These are phyloP conservation scores for Crassisporium funariophilum DNA, from an alignment of 768 basidiomycete species.

Conservation along the genomic window DNA sequence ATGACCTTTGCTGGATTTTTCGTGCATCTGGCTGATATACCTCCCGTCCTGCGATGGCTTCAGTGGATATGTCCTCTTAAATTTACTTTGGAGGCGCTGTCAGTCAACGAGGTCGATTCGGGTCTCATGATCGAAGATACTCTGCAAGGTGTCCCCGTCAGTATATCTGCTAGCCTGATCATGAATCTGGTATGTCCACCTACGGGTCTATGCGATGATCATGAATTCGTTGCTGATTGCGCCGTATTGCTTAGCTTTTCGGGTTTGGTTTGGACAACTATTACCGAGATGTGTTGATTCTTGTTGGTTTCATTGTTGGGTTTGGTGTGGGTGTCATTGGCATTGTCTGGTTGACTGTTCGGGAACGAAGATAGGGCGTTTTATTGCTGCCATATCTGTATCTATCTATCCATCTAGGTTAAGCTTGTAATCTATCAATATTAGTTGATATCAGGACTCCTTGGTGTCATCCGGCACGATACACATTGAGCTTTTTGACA, in stretches of 20 bases:
- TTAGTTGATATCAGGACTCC: too few relatives aligned
- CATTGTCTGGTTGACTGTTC: conserved; percentile 75
- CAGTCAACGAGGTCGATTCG: conserved; percentile 90
- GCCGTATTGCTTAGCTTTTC: conserved; percentile 59
- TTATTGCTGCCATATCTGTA: too few relatives aligned
- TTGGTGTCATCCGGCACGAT: too few relatives aligned
- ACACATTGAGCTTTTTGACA: too few relatives aligned
- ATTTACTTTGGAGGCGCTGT: conserved; percentile 80
- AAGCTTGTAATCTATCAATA: too few relatives aligned
- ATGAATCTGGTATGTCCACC: conserved; percentile 70
- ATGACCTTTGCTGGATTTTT: conserved; percentile 95
- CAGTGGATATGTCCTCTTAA: conserved; percentile 90
- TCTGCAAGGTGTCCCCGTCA: conserved; percentile 79
- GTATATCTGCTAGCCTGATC: conserved; percentile 79
- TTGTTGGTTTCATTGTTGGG: conserved; percentile 84
- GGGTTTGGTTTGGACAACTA: conserved; percentile 83
- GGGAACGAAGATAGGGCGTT: conserved; percentile 79
- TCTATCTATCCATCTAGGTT: too few relatives aligned
- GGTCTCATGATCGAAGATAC: conserved; percentile 83
- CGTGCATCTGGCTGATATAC: conserved; percentile 82
- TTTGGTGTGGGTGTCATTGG: conserved; percentile 74
- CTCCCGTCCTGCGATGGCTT: conserved; percentile 91
- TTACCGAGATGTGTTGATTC: conserved; percentile 85
- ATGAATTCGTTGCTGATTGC: conserved; percentile 4
- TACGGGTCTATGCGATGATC: background rate